These are phyloP conservation scores for Eutrema salsugineum DNA, from an alignment of 441 rosid genomes.

Conservation along the genomic window DNA sequence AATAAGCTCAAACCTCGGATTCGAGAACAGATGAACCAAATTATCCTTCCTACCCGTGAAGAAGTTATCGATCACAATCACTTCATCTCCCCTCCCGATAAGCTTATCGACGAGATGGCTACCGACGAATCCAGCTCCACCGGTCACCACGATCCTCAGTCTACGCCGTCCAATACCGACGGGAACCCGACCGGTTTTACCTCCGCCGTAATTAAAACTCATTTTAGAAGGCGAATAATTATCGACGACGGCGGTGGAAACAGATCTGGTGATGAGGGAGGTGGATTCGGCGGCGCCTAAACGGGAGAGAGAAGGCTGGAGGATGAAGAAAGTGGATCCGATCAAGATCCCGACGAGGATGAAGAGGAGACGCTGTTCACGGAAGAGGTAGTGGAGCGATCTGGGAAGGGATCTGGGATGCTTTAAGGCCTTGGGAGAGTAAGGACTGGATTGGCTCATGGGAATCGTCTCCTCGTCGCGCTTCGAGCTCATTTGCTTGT, in stretches of 20 bases:
- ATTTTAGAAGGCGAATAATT: not conserved
- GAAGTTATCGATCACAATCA: constrained; percentile 89
- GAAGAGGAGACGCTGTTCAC: constrained; percentile 81
- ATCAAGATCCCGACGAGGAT: constrained; percentile 85
- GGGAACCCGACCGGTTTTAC: constrained; percentile 54
- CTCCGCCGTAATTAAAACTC: constrained; percentile 18
- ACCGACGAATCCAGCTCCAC: constrained; percentile 97
- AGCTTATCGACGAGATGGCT: constrained; percentile 94
- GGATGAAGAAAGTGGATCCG: constrained; percentile 85
- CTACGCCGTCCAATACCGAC: constrained; percentile 59
- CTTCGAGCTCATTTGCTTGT: constrained; percentile 69
- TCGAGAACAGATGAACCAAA: constrained; percentile 67
- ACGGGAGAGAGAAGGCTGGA: constrained; percentile 79
- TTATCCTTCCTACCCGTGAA: constrained; percentile 94
- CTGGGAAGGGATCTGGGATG: constrained; percentile 76
- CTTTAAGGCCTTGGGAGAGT: constrained; percentile 62
- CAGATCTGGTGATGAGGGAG: constrained; percentile 36
- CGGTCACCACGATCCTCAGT: constrained; percentile 82
- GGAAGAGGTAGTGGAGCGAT: constrained; percentile 76
- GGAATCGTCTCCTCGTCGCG: constrained; percentile 72
- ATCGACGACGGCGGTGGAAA: constrained; percentile 8
- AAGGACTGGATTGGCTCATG: constrained; percentile 39
- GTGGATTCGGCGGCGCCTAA: constrained; percentile 43
- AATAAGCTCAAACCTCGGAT: constrained; percentile 82
- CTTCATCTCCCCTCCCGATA: constrained; percentile 83